phyloP scores from a whole-genome alignment of 208 protist genomes.

The Lotmaria passim region DNA sequence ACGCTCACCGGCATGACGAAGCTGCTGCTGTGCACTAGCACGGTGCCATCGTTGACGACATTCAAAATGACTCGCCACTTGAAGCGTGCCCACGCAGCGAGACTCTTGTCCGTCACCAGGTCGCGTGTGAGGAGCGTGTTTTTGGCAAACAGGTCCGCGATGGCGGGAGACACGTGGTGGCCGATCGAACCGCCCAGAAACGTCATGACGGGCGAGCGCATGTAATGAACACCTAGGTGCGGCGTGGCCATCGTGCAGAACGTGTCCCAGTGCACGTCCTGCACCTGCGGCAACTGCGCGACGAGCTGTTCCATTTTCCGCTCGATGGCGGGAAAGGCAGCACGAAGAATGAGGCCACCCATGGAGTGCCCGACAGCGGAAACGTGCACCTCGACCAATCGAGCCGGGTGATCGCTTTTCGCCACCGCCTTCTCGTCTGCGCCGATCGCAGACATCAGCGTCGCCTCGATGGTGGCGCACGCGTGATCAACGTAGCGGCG shows the following conservation, averaged over 20 bases:
- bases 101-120: slow-evolving; percentile 30
- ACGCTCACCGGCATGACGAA: slow-evolving; percentile 30
- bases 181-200: slow-evolving; percentile 37
- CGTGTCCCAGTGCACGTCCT: slow-evolving; percentile 47
- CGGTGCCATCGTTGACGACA: slow-evolving; percentile 43
- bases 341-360: slow-evolving; percentile 69
- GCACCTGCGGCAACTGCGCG: neutral
- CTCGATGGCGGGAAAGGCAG: slow-evolving; percentile 49
- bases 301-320: neutral
- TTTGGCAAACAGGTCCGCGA: slow-evolving; percentile 54
- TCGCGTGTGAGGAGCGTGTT: slow-evolving; percentile 23
- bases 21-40: slow-evolving; percentile 53
- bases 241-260: slow-evolving; percentile 62
- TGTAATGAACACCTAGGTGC: slow-evolving; percentile 53
- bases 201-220: slow-evolving; percentile 40
- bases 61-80: slow-evolving; percentile 40
- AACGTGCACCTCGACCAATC: slow-evolving; percentile 39
- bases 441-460: neutral
- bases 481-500: slow-evolving; percentile 36
- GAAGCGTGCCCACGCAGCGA: slow-evolving; percentile 36
- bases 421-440: neutral
- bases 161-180: slow-evolving; percentile 32
- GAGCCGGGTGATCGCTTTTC: neutral
- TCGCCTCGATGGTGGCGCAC: neutral
- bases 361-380: slow-evolving; percentile 64